Base-by-base conservation (phyloP, 1,284 basidiomycete genomes). In the Malassezia pachydermatis region DNA sequence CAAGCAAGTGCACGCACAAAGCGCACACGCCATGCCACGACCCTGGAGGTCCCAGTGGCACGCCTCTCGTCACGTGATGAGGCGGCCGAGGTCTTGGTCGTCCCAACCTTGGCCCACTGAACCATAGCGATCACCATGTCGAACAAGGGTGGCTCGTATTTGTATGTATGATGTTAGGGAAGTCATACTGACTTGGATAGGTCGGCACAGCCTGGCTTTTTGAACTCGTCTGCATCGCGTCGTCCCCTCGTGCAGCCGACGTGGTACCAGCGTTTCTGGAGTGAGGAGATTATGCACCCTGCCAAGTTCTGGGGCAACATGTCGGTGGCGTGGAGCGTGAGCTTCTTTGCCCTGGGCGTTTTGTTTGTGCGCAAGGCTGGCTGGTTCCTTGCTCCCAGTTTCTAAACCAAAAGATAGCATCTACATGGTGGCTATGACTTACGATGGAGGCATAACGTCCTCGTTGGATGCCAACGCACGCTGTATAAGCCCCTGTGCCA, bases 221-320 rank as follows among this genome's bases (percentile, higher is more conserved):
- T 52, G 29, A 41, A 52, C 20, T 16, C 33, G 11, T 36, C 34
- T 24, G 35, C 16, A 2, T 16, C 35, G 19, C 28, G 37, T n/a
- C 45, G 17, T 27, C 39, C 33, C 11, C 24, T 17, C 17, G 17
- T 36, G 13, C 30, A 30, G 25, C 33, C 39, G 8, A 39, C 44
- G 28, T 52, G 50, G 50, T 20, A 47, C 30, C 34, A 34, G 39
- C 50, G 50, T 24, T 47, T 46, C 38, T 52, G 50, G 50, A 27
- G 24, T 11, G 40, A 52, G 35, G 44, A 70, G 48, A 59, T 70
- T 43, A 48, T 57, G 35, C 50, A 60, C 6, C 63, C 65, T 27
- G 63, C 65, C 48, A 64, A 68, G 54, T 52, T 58, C n/a, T 41
- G 57, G 5, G 64, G 66, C 10, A 69, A 69, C 55, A 41, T 67